Evolutionary conservation across 176 grass and related monocot genomes (phyloP), one percentile per base, ranked within the genome.

Genomic region (Pontederia paniculata): DNA sequence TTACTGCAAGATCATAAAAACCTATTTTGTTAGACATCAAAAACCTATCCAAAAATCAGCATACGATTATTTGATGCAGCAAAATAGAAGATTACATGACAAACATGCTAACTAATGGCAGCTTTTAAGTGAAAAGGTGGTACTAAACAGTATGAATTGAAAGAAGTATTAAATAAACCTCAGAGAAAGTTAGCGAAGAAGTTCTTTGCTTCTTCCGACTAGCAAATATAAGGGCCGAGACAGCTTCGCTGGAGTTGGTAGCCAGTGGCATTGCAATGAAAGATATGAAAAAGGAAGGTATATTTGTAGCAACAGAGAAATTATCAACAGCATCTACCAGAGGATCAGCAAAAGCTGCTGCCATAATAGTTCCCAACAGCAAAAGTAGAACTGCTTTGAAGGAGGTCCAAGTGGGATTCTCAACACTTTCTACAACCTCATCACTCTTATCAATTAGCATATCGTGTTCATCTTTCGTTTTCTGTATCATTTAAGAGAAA

Each of bases 271-370:
- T 85, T 20, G 67, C 84, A 63, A 95, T 83, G 56, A 95, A 95
- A 23, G 89, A 89, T 44, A 95, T 82, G 72, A 95, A 95, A 58
- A 95, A 95, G 21, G 84, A 89, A 58, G 89, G 84, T 57, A 89
- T 95, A 4, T 45, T 66, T 13, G 89, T 85, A 44, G 84, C 89
- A 62, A 47, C 68, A 48, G 85, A 95, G 37, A 95, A 89, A 69
- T 73, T 80, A 48, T 95, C 80, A 66, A 95, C 89, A 14, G 76
- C 74, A 55, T 95, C 85, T 12, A 89, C 89, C 42, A 95, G 84
- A 15, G 81, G 89, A 21, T 89, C 89, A 15, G 89, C 89, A 72
- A 80, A 85, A 66, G 64, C 78, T n/a, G 85, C 85, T 58, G 89
- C 78, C 68, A 95, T 85, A 44, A 60, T 28, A 54, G 85, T 70